Evolutionary conservation across 2,329 filamentous ascomycete genomes (phyloP), one percentile per base, ranked within the genome.

Genomic region (Fusarium albidum): DNA sequence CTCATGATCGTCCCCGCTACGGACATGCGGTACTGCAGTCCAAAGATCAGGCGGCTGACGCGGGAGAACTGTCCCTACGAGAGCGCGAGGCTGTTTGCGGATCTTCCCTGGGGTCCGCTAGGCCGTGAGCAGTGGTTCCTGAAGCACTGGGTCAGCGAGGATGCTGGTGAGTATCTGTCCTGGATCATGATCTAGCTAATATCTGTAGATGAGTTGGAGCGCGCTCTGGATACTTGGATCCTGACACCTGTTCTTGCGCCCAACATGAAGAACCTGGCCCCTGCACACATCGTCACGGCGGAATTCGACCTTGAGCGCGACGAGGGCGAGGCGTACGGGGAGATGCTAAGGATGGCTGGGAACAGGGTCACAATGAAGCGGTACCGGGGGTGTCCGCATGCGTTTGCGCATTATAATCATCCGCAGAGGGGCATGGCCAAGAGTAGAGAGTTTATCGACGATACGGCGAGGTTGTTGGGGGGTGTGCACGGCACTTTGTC

Each of bases 301-400:
- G 71, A 73, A 40, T 71, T 73, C 47, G 71, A 74, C 43, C 46
- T 71, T 6, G 57, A 71, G 43, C 61, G 72, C n/a, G 72, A 74
- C 52, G 69, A 74, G 42, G 70, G 70, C 4, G 68, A 71, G 26
- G 49, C 55, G 9, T 69, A 69, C 37, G 63, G 66, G 4, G 11
- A 51, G 1, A 33, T 69, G 14, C 38, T 72, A 8, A 18, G 28
- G 10, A 32, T 64, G 1, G 61, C 61, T 4, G 69, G 69, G 2
- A 69, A 67, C 21, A 12, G 37, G 13, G 67, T 69, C 7, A 63
- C 64, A 2, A 58, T 63, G 52, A 70, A 69, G 31, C 46, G 67
- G 11, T 70, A 70, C 14, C n/a, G 38, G 0, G 69, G 68, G 1
- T 55, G 67, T 2, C 69, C 68, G 1, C 69, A 71, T 38, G 68